Conservation (phyloP, 306 rosid species). For the Pueraria montana region DNA sequence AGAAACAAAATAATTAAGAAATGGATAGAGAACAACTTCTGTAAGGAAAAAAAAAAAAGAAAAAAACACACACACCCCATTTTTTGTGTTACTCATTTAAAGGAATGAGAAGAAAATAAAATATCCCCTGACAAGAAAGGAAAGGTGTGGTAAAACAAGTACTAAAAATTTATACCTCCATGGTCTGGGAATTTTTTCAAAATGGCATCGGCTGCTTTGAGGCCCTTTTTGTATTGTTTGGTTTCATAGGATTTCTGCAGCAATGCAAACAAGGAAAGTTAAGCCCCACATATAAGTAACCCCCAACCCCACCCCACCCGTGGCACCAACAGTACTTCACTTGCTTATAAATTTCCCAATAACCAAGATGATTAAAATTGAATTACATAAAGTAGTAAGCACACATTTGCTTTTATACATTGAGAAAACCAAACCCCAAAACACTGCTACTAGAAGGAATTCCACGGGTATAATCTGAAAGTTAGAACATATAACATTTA, state of each 20-base stretch:
- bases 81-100: not conserved
- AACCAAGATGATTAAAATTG: not conserved
- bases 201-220: slow-evolving; percentile 95
- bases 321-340: no score
- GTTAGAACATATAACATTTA: not conserved
- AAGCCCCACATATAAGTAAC: slow-evolving; percentile 29
- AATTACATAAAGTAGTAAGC: slow-evolving; percentile 1
- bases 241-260: slow-evolving; percentile 96
- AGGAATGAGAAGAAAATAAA: slow-evolving; percentile 19
- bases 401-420: not conserved
- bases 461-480: not conserved
- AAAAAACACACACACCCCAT: no score
- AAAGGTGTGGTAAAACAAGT: slow-evolving; percentile 24
- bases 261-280: slow-evolving; percentile 16
- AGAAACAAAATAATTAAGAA: slow-evolving; percentile 17
- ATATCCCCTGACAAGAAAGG: not conserved
- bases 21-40: not conserved
- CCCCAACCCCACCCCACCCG: no score
- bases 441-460: slow-evolving; percentile 19
- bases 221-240: slow-evolving; percentile 95
- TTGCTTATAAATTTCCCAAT: slow-evolving; percentile 8
- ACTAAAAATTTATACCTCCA: slow-evolving; percentile 70
- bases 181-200: slow-evolving; percentile 90
- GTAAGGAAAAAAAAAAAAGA: not conserved
- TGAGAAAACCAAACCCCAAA: slow-evolving; percentile 32